These are phyloP conservation scores for Paramecium bursaria DNA, from an alignment of 73 alveolate genomes.

Conservation along the genomic window DNA sequence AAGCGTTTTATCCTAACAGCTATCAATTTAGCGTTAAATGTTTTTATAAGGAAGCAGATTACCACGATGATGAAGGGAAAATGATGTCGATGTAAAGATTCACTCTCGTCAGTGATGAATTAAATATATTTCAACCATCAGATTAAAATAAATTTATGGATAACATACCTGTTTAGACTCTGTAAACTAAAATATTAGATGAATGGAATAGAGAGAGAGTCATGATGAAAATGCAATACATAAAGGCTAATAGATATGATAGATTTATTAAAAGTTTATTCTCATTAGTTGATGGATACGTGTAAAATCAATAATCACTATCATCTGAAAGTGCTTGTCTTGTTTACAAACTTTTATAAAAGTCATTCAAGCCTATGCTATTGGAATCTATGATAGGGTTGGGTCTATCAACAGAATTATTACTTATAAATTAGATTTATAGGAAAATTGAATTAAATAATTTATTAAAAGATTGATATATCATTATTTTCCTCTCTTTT, in stretches of 20 bases:
- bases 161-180: background rate
- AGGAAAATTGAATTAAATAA: conserved; percentile 4
- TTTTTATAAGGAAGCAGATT: conserved; percentile 45
- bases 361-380: conserved; percentile 11
- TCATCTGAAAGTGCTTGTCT: conserved; percentile 11
- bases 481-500: too few species aligned
- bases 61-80: conserved; percentile 3
- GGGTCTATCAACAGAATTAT: conserved; percentile 25
- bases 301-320: background rate
- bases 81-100: conserved; percentile 50
- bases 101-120: conserved; percentile 44
- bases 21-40: background rate
- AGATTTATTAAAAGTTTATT: conserved; percentile 26
- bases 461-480: conserved; percentile 11
- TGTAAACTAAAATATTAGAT: background rate
- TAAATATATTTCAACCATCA: conserved; percentile 1
- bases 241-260: conserved; percentile 33
- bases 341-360: conserved; percentile 3
- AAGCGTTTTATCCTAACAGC: conserved; percentile 4
- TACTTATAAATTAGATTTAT: background rate
- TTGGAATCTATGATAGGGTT: background rate
- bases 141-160: conserved; percentile 30
- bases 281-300: conserved; percentile 6
- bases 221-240: conserved; percentile 38
- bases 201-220: conserved; percentile 26